phyloP scores from a whole-genome alignment of 768 basidiomycete species.

The Collybiopsis luxurians region DNA sequence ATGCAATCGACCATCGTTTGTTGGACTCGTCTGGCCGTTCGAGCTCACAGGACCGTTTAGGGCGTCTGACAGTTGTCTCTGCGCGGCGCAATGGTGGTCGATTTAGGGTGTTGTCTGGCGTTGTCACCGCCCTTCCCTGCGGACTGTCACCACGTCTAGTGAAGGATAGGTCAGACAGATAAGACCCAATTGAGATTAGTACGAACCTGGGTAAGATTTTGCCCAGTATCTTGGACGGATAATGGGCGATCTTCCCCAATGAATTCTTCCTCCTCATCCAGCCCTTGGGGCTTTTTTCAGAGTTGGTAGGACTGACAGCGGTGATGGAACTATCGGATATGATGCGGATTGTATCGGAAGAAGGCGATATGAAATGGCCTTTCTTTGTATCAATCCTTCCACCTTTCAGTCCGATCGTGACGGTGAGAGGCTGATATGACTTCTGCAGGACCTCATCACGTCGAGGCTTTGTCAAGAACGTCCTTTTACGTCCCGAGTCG shows the following conservation, averaged over 20 bases:
- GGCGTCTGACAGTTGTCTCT: conserved; percentile 1
- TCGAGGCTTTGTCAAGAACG: not conserved
- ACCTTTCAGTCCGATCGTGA: not conserved
- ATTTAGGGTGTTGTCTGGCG: too few relatives aligned
- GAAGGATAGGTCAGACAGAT: not conserved
- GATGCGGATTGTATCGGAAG: not conserved
- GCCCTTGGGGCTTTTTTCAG: not conserved
- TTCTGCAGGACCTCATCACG: not conserved
- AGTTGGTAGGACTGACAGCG: not conserved
- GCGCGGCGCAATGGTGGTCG: not conserved
- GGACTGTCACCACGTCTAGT: not conserved
- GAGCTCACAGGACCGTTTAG: not conserved
- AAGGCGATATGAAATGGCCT: not conserved
- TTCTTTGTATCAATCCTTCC: not conserved
- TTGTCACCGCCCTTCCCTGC: not conserved
- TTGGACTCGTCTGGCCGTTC: not conserved
- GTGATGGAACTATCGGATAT: not conserved
- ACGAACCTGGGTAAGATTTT: conserved; percentile 2
- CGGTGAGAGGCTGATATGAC: not conserved
- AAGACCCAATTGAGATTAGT: not conserved
- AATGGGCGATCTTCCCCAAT: not conserved
- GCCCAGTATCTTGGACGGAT: not conserved
- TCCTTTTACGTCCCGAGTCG: not conserved
- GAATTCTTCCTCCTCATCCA: not conserved
- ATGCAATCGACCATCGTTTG: conserved; percentile 1